Base-by-base conservation (phyloP, 768 basidiomycete species). In the Boletus fagicola region DNA sequence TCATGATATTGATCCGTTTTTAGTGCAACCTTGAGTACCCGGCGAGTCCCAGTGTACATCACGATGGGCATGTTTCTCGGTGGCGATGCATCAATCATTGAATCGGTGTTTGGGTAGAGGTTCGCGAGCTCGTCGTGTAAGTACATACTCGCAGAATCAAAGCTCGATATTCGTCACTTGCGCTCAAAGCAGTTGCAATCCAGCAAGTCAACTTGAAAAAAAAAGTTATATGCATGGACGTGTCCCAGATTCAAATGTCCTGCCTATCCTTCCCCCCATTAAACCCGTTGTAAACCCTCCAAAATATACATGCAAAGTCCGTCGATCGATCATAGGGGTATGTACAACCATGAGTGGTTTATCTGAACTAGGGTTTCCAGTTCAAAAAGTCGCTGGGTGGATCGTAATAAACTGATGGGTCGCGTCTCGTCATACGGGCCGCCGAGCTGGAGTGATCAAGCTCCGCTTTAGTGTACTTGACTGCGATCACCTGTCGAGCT, bases 331-430 rank as follows among this genome's bases (percentile, higher is more conserved):
- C n/a, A n/a, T 31, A 30, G 18, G 54, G 54, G 53, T 65, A 58
- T 65, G 56, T 65, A 66, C 53, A 66, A 52, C 31, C 38, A 33
- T 40, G 49, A 43, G 53, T 64, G 64, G 55, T 57, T 54, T 63
- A 53, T 46, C 53, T 55, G 55, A 54, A 33, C 2, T 10, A 28
- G 2, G 11, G 15, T 43, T 42, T 36, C 42, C 45, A 47, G 47
- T 24, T 22, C 28, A 45, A 28, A 40, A 11, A 12, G n/a, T 30
- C 28, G 8, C 40, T 30, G 31, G 31, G 7, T 20, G 40, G 28
- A 22, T 30, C 15, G 47, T 39, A 54, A 36, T 24, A n/a, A 36
- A n/a, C 36, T 26, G 5, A 36, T 28, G 49, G 39, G 1, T 39
- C 59, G 20, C 30, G 35, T 43, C 24, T 42, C 51, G 12, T 51